These are phyloP conservation scores for Warburgia ugandensis DNA, from an alignment of 164 flowering plant species.

Conservation along the genomic window DNA sequence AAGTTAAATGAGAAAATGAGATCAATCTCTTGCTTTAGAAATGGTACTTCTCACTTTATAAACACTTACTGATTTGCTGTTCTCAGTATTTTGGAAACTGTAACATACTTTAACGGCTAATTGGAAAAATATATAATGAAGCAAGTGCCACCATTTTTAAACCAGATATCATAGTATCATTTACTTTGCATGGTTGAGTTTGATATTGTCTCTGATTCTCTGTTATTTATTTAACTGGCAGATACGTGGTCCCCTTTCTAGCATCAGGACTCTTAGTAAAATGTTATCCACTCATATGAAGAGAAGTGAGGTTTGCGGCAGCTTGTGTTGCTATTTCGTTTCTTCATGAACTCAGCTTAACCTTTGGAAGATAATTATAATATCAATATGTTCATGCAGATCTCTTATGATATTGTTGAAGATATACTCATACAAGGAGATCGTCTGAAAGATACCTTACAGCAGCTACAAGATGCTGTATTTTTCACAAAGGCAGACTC, in stretches of 20 bases:
- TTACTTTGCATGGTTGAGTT: too few species aligned
- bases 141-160: too few species aligned
- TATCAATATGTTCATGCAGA: conserved; percentile 30
- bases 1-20: too few species aligned
- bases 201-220: too few species aligned
- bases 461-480: conserved; percentile 91
- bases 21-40: too few species aligned
- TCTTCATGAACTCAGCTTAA: not conserved
- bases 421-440: conserved; percentile 85
- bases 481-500: conserved; percentile 63
- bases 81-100: too few species aligned
- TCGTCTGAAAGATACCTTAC: conserved; percentile 60
- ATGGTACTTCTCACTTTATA: too few species aligned
- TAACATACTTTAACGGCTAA: too few species aligned
- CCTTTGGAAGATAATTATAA: not conserved
- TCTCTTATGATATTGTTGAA: conserved; percentile 72
- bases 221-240: conserved; percentile 22
- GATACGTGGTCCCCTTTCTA: conserved; percentile 91
- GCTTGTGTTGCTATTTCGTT: not conserved
- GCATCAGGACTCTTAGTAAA: conserved; percentile 69
- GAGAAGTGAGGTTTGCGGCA: conserved; percentile 62
- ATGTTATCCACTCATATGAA: conserved; percentile 65
- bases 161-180: too few species aligned
- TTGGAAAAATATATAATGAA: too few species aligned
- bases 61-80: too few species aligned